phyloP scores from a whole-genome alignment of 2,329 filamentous ascomycete species.

The Fusarium concolor region DNA sequence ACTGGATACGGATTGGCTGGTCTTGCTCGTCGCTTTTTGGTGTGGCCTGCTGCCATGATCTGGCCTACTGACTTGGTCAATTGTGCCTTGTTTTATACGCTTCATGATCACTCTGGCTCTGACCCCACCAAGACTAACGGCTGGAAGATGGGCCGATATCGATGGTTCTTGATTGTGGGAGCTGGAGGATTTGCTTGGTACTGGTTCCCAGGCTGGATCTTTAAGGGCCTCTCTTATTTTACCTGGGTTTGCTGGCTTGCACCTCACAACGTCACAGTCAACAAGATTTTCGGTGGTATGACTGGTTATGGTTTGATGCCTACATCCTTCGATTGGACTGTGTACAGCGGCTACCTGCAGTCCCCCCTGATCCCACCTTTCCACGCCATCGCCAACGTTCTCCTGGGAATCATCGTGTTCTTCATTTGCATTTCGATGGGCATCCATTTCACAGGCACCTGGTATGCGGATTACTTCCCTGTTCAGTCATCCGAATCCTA shows the following conservation, averaged over 20 bases:
- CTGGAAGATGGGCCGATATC: slow-evolving; percentile 73
- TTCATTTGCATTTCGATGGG: slow-evolving; percentile 68
- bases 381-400: slow-evolving; percentile 66
- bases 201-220: slow-evolving; percentile 72
- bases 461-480: slow-evolving; percentile 70
- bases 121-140: slow-evolving; percentile 65
- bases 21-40: slow-evolving; percentile 64
- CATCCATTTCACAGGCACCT: slow-evolving; percentile 67
- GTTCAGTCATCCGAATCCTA: slow-evolving; percentile 70
- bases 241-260: slow-evolving; percentile 71
- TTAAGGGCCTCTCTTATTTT: slow-evolving; percentile 71
- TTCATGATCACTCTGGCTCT: slow-evolving; percentile 59
- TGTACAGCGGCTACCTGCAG: slow-evolving; percentile 61
- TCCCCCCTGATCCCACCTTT: slow-evolving; percentile 66
- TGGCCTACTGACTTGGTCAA: slow-evolving; percentile 68
- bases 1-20: slow-evolving; percentile 70
- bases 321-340: slow-evolving; percentile 67
- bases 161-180: slow-evolving; percentile 70
- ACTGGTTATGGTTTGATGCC: slow-evolving; percentile 70
- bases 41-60: slow-evolving; percentile 67
- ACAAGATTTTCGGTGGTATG: slow-evolving; percentile 71
- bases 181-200: slow-evolving; percentile 65
- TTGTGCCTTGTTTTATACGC: slow-evolving; percentile 62
- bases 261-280: slow-evolving; percentile 69
- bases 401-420: slow-evolving; percentile 65